Percentiles rank a stretch among this genome's conserved stretches.
phyloP scores from a whole-genome alignment of 1,284 basidiomycete species.

The Ceratobasidium sp. region DNA sequence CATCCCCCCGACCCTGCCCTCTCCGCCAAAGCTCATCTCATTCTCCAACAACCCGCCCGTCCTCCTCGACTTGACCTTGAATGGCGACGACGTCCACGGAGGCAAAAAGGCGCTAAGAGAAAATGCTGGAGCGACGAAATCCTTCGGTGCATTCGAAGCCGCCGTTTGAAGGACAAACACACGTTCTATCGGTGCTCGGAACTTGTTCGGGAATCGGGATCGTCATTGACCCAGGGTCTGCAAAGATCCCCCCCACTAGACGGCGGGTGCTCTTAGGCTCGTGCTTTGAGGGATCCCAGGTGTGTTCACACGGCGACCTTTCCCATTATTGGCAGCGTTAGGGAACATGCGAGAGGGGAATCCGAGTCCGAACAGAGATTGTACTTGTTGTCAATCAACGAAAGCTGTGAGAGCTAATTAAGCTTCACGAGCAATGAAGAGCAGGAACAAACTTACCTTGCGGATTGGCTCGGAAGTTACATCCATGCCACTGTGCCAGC shows the following conservation, averaged over 20 bases:
- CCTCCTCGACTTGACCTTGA: constrained; percentile 5
- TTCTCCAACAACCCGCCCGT: constrained; percentile 37
- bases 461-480: constrained; percentile 32
- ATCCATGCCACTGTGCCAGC: constrained; percentile 43
- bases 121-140: constrained; percentile 32
- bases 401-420: constrained; percentile 17
- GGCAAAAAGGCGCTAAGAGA: constrained; percentile 30
- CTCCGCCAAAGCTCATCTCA: constrained; percentile 34
- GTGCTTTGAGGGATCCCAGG: constrained; percentile 21
- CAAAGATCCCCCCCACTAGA: constrained; percentile 20
- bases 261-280: constrained; percentile 23
- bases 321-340: constrained; percentile 18
- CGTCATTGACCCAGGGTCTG: constrained; percentile 23
- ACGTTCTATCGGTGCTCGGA: constrained; percentile 29
- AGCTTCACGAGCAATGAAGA: constrained; percentile 2
- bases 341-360: constrained; percentile 28
- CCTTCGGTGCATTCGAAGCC: constrained; percentile 29
- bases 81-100: constrained; percentile 40
- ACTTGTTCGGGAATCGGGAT: constrained; percentile 39
- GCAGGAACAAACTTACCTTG: constrained; percentile 1
- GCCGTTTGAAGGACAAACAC: constrained; percentile 21
- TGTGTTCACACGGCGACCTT: constrained; percentile 21
- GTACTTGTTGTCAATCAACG: constrained; percentile 41
- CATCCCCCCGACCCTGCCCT: neutral
- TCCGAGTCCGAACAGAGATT: constrained; percentile 33